Evolutionary conservation across 495 filamentous ascomycete genomes (phyloP), one percentile per base, ranked within the genome.

Genomic region (Pseudoneurospora amorphoporcata): DNA sequence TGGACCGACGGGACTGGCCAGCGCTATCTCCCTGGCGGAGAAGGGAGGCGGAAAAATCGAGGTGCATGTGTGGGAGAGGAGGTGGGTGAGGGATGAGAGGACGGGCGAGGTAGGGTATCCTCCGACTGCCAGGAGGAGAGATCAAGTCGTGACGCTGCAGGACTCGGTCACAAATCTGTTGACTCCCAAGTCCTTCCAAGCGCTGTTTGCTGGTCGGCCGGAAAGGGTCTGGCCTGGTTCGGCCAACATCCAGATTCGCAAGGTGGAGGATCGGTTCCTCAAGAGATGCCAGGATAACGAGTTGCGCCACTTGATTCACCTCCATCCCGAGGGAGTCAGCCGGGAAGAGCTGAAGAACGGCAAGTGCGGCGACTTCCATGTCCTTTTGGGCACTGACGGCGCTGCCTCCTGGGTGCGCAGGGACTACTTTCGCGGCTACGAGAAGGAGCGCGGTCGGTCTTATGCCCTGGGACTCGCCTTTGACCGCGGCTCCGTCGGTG

Each of bases 261-360:
- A 82, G 75, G 81, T 82, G 8, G 81, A 82, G 69, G 81, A 82
- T n/a, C 69, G 79, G 8, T 75, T 82, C 71, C 79, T 82, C 32
- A 73, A 74, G 73, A 76, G 79, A 8, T 80, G 78, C 45, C 81
- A 82, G 73, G 75, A 75, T 37, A 73, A 74, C 0, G 75, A 78
- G 53, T 80, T 82, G 53, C 74, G 76, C 8, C 79, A 78, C 0
- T 47, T 81, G 65, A 81, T 82, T 9, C 73, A 81, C 69, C 47
- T 82, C 40, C 77, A 82, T 41, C 73, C 79, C 14, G 79, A 81
- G 47, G 81, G 81, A 0, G 75, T 82, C 9, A 78, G 74, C 0
- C 42, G 81, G 58, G 77, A 78, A 53, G 76, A 78, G 70, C 72
- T 82, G 17, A 71, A 73, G 17, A 74, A 72, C 6, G 77, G 77